Conservation (phyloP, 371 early-diverging fungal species). For the Mucor saturninus region DNA sequence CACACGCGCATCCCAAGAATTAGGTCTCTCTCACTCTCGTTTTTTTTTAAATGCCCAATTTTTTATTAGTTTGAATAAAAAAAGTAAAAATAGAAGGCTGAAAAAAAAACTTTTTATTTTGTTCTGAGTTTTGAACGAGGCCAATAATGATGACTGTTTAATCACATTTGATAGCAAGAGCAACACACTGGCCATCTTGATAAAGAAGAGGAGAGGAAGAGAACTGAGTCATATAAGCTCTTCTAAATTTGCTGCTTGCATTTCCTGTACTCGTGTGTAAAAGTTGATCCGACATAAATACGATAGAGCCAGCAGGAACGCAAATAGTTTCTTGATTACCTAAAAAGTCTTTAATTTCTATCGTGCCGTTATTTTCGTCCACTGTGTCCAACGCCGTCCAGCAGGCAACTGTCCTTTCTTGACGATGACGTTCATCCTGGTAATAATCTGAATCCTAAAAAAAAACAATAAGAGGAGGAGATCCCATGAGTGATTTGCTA, state of each 20-base stretch:
- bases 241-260: conserved; percentile 38
- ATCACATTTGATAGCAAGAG: background rate
- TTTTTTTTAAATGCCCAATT: background rate
- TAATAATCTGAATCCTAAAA: conserved; percentile 50
- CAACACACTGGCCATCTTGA: background rate
- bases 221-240: conserved; percentile 66
- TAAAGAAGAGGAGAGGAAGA: conserved; percentile 28
- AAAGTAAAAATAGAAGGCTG: too few relatives aligned
- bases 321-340: conserved; percentile 3
- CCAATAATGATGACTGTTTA: background rate
- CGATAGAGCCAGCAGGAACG: conserved; percentile 50
- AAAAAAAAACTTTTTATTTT: too few relatives aligned
- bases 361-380: conserved; percentile 10
- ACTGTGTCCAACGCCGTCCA: conserved; percentile 62
- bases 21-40: background rate
- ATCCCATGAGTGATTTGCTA: too few relatives aligned
- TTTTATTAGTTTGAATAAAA: too few relatives aligned
- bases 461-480: background rate
- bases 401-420: conserved; percentile 49
- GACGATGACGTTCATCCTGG: conserved; percentile 19
- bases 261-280: conserved; percentile 62
- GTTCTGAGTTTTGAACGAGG: too few relatives aligned
- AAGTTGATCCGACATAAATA: conserved; percentile 60
- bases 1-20: background rate
- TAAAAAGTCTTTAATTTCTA: conserved; percentile 11